Evolutionary conservation across 169 alveolate species (phyloP).

Genomic region (Besnoitia besnoiti): DNA sequence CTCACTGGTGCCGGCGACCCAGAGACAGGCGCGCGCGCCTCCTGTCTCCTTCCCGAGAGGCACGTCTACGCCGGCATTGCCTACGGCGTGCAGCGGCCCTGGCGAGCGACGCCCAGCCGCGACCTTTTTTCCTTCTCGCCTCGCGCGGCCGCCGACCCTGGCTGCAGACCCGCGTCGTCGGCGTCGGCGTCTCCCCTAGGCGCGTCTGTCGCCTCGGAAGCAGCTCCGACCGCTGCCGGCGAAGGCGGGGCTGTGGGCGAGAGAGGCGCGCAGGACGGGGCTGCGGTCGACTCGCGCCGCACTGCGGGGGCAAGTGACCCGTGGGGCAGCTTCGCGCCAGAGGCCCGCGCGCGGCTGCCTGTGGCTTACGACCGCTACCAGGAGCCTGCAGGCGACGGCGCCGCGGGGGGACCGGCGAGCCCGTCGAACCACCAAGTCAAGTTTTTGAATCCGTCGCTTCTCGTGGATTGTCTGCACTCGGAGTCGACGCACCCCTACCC

Average conservation of each 20-base stretch:
- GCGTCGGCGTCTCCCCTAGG: too few species aligned
- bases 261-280: background rate
- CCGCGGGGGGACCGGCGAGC: background rate
- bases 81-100: constrained; percentile 38
- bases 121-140: background rate
- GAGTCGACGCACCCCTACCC: constrained; percentile 32
- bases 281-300: background rate
- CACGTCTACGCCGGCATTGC: constrained; percentile 27
- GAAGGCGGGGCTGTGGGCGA: background rate
- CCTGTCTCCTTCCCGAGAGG: background rate
- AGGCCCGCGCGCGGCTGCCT: background rate
- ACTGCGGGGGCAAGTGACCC: background rate
- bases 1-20: background rate
- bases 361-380: background rate
- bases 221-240: background rate
- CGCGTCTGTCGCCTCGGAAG: background rate
- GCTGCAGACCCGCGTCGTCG: background rate
- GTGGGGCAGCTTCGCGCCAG: background rate
- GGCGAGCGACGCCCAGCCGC: background rate
- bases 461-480: background rate
- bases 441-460: background rate
- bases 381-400: background rate
- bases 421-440: background rate
- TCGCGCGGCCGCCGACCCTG: too few species aligned
- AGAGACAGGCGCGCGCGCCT: background rate